A percentile compares a stretch with the other conserved stretches of the same genome.
Conservation (phyloP, 257 asterid species). For the Petrea volubilis region DNA sequence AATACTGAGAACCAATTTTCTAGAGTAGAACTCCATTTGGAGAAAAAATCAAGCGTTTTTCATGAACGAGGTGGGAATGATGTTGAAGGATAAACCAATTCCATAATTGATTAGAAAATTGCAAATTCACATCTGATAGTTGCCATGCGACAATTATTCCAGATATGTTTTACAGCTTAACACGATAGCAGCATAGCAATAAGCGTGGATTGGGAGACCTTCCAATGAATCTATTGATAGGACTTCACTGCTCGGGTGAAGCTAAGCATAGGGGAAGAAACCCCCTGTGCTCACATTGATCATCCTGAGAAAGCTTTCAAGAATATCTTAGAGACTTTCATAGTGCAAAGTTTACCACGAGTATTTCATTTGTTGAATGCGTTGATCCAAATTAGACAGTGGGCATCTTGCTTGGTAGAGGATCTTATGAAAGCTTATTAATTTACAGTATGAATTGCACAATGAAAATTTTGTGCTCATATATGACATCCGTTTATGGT, state of each 20-base stretch:
- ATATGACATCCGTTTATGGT: neutral
- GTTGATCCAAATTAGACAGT: neutral
- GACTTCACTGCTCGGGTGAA: neutral
- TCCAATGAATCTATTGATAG: neutral
- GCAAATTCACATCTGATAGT: neutral
- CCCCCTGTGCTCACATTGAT: neutral
- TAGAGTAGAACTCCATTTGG: neutral
- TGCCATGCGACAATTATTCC: neutral
- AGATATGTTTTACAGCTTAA: neutral
- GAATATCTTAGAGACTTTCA: neutral
- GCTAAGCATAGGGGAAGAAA: slow-evolving; percentile 1
- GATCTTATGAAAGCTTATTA: neutral
- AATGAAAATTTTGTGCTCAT: slow-evolving; percentile 1
- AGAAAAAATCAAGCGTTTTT: slow-evolving; percentile 5
- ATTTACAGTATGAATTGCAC: neutral
- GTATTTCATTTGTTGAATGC: neutral
- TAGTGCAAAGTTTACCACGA: neutral
- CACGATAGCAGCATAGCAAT: neutral
- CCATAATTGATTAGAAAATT: slow-evolving; percentile 8
- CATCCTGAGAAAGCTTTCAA: slow-evolving; percentile 10
- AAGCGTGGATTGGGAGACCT: slow-evolving; percentile 13
- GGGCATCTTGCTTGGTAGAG: neutral
- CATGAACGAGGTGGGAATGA: neutral
- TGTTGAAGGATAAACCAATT: slow-evolving; percentile 5
- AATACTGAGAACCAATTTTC: slow-evolving; percentile 8